Conservation (phyloP, 345 rosid genomes). For the Citrus australasica region DNA sequence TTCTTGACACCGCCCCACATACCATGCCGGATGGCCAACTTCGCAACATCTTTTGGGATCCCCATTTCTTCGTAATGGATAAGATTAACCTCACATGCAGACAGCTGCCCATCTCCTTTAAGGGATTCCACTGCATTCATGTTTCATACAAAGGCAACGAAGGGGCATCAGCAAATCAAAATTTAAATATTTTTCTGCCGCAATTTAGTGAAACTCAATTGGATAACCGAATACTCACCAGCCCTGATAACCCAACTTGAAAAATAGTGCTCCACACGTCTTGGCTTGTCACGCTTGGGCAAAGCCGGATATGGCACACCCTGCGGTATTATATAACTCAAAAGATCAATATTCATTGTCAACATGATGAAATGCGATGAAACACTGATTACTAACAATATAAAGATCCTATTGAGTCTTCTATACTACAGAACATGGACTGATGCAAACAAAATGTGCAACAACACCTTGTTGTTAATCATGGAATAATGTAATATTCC, state of each 20-base stretch:
- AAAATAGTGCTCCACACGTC: slow-evolving; percentile 83
- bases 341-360: slow-evolving; percentile 4
- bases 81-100: slow-evolving; percentile 88
- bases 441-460: not conserved
- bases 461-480: not conserved
- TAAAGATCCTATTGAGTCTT: not conserved
- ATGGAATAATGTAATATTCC: not conserved
- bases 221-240: slow-evolving; percentile 40
- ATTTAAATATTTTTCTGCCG: not conserved
- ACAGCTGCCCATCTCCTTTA: slow-evolving; percentile 71
- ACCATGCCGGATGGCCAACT: slow-evolving; percentile 88
- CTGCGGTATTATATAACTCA: slow-evolving; percentile 33
- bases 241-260: slow-evolving; percentile 92
- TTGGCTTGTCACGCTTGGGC: slow-evolving; percentile 82
- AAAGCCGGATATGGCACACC: slow-evolving; percentile 63
- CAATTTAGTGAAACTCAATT: not conserved
- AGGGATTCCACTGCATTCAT: slow-evolving; percentile 74
- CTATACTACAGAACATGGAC: not conserved
- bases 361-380: not conserved
- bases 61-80: slow-evolving; percentile 97
- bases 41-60: slow-evolving; percentile 95
- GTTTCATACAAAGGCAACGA: not conserved
- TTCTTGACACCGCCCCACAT: slow-evolving; percentile 99
- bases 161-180: not conserved
- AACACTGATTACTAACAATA: not conserved